A percentile compares a stretch with the other conserved stretches of the same genome.
Evolutionary conservation across 1,284 basidiomycete genomes (phyloP).

Genomic region (Albatrellus sp.): DNA sequence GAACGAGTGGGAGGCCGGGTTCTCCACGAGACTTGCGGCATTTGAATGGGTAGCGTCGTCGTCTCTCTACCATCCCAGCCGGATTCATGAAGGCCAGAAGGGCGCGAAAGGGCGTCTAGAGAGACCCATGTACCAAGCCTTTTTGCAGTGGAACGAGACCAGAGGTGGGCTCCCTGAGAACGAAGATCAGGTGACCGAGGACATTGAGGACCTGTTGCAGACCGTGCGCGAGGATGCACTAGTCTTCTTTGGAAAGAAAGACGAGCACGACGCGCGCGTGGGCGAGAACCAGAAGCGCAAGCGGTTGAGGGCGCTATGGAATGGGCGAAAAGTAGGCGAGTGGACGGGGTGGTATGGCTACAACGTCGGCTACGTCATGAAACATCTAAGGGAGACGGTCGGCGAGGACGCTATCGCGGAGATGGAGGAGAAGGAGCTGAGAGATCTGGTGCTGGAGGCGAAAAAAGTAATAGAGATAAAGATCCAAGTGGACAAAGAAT

Average conservation of each 20-base stretch:
- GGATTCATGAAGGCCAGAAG: constrained; percentile 19
- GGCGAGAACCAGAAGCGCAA: constrained; percentile 19
- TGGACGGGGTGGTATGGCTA: constrained; percentile 42
- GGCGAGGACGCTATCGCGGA: constrained; percentile 17
- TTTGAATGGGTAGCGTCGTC: constrained; percentile 47
- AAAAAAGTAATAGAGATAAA: constrained; percentile 16
- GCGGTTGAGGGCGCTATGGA: constrained; percentile 33
- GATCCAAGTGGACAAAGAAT: not conserved
- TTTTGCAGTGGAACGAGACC: constrained; percentile 34
- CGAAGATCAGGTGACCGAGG: too few relatives aligned
- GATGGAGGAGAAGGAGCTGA: constrained; percentile 17
- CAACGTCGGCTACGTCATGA: constrained; percentile 37
- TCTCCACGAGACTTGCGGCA: constrained; percentile 34
- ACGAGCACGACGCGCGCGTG: constrained; percentile 30
- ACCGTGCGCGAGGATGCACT: constrained; percentile 32
- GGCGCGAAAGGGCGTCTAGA: constrained; percentile 28
- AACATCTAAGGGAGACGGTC: constrained; percentile 23
- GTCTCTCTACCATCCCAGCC: constrained; percentile 33
- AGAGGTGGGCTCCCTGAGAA: constrained; percentile 1
- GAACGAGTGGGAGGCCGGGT: constrained; percentile 37
- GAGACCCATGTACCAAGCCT: constrained; percentile 49
- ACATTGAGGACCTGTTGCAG: constrained; percentile 7
- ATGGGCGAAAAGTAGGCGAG: constrained; percentile 35
- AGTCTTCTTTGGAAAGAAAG: constrained; percentile 37
- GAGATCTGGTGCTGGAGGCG: constrained; percentile 13